Evolutionary conservation across 371 early-diverging fungal genomes (phyloP), one percentile per base, ranked within the genome.

Genomic region (Edhazardia aedis): DNA sequence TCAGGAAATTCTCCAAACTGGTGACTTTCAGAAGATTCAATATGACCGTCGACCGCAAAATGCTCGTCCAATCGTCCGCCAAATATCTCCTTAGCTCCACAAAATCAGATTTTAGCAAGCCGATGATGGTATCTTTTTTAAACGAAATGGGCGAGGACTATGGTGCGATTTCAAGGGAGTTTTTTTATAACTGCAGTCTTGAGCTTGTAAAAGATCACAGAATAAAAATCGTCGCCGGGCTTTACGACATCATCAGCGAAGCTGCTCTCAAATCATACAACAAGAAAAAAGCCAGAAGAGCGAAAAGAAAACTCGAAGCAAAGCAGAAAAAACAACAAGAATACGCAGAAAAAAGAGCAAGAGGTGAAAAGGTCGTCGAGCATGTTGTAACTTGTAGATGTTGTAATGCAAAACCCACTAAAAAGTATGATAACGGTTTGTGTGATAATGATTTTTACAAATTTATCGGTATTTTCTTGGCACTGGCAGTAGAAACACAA

Each of bases 81-180:
- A 6, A 19, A 9, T 6, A 27, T 11, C 19, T 49, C 7, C 4
- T 49, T 27, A 19, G 25, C 14, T 4, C 47, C 21, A 6, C 26
- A 14, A 3, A 3, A 7, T 9, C 6, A 6, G 4, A 21, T 33
- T n/a, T 37, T 16, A 51, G 9, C 2, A 51, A 42, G 37, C 18
- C 21, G 9, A 19, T 61, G 12, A 1, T 6, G 25, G 29, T 57
- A 12, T 26, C 7, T 9, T 57, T 62, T 50, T 26, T 18, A 43
- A 28, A 58, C 29, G 62, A 62, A 49, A 51, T 57, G n/a, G 62
- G 62, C 9, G 58, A 53, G 36, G 62, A 62, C 45, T 48, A 58
- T 27, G 62, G 62, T 16, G 57, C 51, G 11, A n/a, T 62, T 18
- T 21, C 26, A 26, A 33, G 51, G 21, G 62, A 62, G 25, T 62